phyloP scores from a whole-genome alignment of 2,329 filamentous ascomycete genomes.

The Alternaria sp. region DNA sequence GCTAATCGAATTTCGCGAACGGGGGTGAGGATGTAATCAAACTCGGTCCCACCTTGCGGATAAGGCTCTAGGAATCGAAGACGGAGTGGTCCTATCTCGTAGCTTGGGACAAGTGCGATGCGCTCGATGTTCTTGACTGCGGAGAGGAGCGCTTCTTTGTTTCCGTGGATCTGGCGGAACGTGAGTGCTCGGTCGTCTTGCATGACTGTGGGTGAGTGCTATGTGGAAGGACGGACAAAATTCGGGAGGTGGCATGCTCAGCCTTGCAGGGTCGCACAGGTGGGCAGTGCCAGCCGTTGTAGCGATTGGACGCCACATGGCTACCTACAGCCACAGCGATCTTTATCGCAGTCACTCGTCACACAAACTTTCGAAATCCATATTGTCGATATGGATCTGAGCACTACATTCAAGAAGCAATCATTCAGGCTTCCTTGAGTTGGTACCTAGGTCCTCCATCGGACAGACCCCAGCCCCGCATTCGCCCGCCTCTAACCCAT shows the following conservation, averaged over 20 bases:
- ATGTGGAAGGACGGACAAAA: background rate
- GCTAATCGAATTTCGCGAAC: background rate
- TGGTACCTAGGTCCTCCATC: no score
- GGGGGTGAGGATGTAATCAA: background rate
- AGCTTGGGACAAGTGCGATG: background rate
- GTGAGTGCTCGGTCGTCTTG: background rate
- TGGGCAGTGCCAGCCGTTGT: background rate
- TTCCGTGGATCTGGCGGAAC: background rate
- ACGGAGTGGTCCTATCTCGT: background rate
- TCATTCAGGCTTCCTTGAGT: no score
- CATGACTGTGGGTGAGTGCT: background rate
- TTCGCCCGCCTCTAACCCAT: background rate
- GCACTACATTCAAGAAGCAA: no score
- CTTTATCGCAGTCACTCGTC: no score
- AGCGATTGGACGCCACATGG: background rate
- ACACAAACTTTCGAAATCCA: no score
- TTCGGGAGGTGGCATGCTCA: background rate
- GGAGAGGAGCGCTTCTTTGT: background rate
- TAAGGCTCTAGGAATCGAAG: background rate
- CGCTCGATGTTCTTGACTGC: background rate
- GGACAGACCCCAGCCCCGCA: background rate
- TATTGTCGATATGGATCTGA: no score
- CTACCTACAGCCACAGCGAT: no score
- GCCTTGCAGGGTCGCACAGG: background rate
- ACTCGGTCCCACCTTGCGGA: rapidly evolving